phyloP scores from a whole-genome alignment of 2,329 filamentous ascomycete genomes.

The Pseudonectria buxi region DNA sequence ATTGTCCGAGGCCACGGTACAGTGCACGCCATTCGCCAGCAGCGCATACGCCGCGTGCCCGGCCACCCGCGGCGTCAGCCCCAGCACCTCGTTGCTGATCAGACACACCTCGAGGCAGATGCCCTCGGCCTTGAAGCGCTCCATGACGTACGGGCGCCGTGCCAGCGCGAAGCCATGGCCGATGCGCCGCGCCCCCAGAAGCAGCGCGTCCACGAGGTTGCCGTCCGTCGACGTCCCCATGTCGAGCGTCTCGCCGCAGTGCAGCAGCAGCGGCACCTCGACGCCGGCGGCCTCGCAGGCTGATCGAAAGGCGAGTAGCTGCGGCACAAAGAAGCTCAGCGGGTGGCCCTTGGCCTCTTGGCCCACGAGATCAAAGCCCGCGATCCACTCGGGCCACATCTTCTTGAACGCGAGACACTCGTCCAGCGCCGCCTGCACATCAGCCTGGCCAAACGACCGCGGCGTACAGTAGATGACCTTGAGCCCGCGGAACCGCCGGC shows the following conservation, averaged over 20 bases:
- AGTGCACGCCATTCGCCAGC: slow-evolving; percentile 65
- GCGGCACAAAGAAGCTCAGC: slow-evolving; percentile 45
- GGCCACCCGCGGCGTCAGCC: slow-evolving; percentile 57
- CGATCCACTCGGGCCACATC: slow-evolving; percentile 52
- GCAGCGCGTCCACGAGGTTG: slow-evolving; percentile 62
- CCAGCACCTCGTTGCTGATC: slow-evolving; percentile 70
- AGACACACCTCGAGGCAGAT: slow-evolving; percentile 72
- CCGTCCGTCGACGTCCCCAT: slow-evolving; percentile 57
- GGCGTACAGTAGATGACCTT: slow-evolving; percentile 69
- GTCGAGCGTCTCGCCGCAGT: slow-evolving; percentile 69
- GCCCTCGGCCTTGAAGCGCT: slow-evolving; percentile 54
- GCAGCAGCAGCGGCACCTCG: slow-evolving; percentile 66
- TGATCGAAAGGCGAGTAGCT: slow-evolving; percentile 51
- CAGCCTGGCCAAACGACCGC: slow-evolving; percentile 44
- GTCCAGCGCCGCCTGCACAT: slow-evolving; percentile 46
- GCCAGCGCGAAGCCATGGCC: slow-evolving; percentile 67
- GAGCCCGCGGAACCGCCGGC: slow-evolving; percentile 51
- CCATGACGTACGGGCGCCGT: slow-evolving; percentile 59
- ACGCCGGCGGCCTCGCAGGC: slow-evolving; percentile 41
- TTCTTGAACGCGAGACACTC: slow-evolving; percentile 58
- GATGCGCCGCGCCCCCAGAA: slow-evolving; percentile 61
- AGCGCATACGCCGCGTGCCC: slow-evolving; percentile 63
- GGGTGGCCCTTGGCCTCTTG: slow-evolving; percentile 58
- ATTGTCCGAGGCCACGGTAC: slow-evolving; percentile 69
- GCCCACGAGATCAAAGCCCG: slow-evolving; percentile 64